Conservation (phyloP, 306 rosid genomes). For the Vicia villosa region DNA sequence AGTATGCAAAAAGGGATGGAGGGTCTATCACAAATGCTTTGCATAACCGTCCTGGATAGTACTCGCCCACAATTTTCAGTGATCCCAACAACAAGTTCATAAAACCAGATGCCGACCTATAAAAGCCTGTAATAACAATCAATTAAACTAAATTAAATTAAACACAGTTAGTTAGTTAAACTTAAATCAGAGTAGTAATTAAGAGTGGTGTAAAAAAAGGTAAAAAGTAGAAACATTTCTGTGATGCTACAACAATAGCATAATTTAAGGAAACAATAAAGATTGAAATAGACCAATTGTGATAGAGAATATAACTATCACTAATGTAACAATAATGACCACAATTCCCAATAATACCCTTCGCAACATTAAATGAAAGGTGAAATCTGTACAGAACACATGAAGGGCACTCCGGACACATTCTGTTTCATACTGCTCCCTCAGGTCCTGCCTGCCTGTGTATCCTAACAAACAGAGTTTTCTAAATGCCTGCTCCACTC, state of each 20-base stretch:
- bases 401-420: conserved; percentile 81
- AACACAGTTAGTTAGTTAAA: not conserved
- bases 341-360: conserved; percentile 82
- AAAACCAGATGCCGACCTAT: conserved; percentile 87
- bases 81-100: conserved; percentile 70
- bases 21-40: conserved; percentile 90
- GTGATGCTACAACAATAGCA: conserved; percentile 36
- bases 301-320: conserved; percentile 28
- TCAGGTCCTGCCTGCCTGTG: conserved; percentile 43
- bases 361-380: conserved; percentile 15
- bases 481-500: conserved; percentile 28
- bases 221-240: conserved; percentile 47
- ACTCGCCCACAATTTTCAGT: conserved; percentile 75
- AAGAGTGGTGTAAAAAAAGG: conserved; percentile 26
- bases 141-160: not conserved
- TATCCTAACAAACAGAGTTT: conserved; percentile 33
- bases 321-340: conserved; percentile 28
- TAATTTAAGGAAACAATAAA: conserved; percentile 56
- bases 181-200: not conserved
- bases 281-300: conserved; percentile 54
- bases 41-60: conserved; percentile 73
- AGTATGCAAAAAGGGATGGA: conserved; percentile 78
- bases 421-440: conserved; percentile 36
- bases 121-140: conserved; percentile 68
- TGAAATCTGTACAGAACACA: conserved; percentile 36